A percentile compares a stretch with the other conserved stretches of the same genome.
Evolutionary conservation across 129 eudicot genomes (phyloP).

Genomic region (Logfia minima): DNA sequence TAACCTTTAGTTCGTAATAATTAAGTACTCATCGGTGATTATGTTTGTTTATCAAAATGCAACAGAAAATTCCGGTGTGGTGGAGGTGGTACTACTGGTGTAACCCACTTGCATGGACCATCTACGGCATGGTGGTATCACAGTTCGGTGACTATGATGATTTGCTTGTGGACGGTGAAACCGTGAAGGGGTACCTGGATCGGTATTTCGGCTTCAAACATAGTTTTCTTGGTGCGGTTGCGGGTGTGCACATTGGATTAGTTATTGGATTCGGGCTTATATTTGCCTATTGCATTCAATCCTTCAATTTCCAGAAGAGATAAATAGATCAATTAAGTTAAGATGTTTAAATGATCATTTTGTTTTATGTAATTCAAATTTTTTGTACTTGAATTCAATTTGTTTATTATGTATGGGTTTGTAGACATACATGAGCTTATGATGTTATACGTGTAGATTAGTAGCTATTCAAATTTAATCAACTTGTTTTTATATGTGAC

Average conservation of each 20-base stretch:
- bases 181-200: slow-evolving; percentile 35
- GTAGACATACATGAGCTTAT: not conserved
- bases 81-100: slow-evolving; percentile 84
- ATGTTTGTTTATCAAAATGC: slow-evolving; percentile 4
- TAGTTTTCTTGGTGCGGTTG: slow-evolving; percentile 42
- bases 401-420: not conserved
- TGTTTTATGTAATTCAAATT: too few species aligned
- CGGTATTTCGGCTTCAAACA: slow-evolving; percentile 47
- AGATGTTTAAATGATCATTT: not conserved
- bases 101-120: slow-evolving; percentile 71
- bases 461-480: not conserved
- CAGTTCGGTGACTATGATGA: slow-evolving; percentile 55
- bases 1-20: not conserved
- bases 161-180: slow-evolving; percentile 14
- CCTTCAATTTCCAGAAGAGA: slow-evolving; percentile 59
- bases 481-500: too few species aligned
- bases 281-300: slow-evolving; percentile 45
- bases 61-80: slow-evolving; percentile 77
- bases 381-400: not conserved
- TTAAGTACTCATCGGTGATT: not conserved
- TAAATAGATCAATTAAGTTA: slow-evolving; percentile 26
- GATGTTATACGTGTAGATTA: not conserved
- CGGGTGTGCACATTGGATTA: slow-evolving; percentile 38
- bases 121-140: slow-evolving; percentile 62
- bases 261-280: slow-evolving; percentile 31